Evolutionary conservation across 1,139 yeast species (phyloP), one percentile per base, ranked within the genome.

Genomic region (Zygosaccharomyces sapae): DNA sequence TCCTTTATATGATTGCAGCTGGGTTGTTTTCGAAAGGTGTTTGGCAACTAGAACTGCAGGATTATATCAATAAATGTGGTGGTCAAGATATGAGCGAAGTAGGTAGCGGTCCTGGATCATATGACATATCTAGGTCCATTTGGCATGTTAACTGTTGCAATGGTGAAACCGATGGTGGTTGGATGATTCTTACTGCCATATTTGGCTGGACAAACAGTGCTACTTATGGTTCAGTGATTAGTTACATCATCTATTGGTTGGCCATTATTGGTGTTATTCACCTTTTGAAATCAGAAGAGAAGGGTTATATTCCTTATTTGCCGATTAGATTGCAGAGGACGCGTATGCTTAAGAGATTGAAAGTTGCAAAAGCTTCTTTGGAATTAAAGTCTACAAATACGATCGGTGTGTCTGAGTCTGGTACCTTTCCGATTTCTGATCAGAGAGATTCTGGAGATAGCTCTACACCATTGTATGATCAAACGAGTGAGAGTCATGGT

Each of bases 71-170:
- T 54, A 67, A 69, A 54, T 77, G 92, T 65, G 82, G 83, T 48
- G 97, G 96, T 2, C 81, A 86, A 52, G 96, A 90, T 64, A 90
- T 87, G 55, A 77, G 92, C 41, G 97, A 90, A 68, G 79, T 80
- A 8, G 97, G 97, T 5, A 77, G 81, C 46, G 97, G 97, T 0
- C 96, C 97, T 1, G 97, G 97, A 6, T 86, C 96, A 1, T 90
- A 90, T 68, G 95, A 90, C 65, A 80, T 90, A 48, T 61, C 78
- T 29, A 80, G 77, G 52, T 76, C 85, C 12, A 86, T 90, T 1
- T 90, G 97, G 97, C 97, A 90, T 70, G 97, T 90, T 36, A 89
- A 90, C 71, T 90, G 97, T 69, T 90, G 97, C 71, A 88, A 88
- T 66, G 96, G 97, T 16, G 81, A 84, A 56, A 83, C 77, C 38